Evolutionary conservation across 257 asterid genomes (phyloP), one percentile per base, ranked within the genome.

Genomic region (Paraleonurus japonicus): DNA sequence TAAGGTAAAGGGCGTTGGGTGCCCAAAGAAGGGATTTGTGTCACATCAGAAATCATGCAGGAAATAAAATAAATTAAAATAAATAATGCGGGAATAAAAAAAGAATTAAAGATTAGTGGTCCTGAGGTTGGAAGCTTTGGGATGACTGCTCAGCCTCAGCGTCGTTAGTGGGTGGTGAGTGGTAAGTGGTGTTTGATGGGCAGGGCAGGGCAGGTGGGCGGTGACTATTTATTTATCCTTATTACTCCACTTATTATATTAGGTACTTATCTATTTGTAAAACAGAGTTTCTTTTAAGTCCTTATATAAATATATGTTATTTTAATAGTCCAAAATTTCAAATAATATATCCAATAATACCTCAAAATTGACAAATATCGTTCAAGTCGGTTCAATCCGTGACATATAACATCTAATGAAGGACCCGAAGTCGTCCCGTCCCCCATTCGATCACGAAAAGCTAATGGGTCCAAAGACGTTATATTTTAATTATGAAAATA

Each of bases 131-230:
- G 79, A 67, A 67, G 73, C 41, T 66, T 55, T 55, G 53, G n/a
- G 51, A 55, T 35, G 67, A 74, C 41, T 74, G 78, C 65, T 47
- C 41, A 33, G 8, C 41, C 65, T 47, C 41, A 33, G 8, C 41
- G 41, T 41, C 50, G 50, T 41, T 5, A 45, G 75, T 48, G 51
- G 63, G 41, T 69, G 65, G 72, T 62, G 70, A 47, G 73, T 74
- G 45, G 77, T 51, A 71, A 32, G 69, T 59, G 72, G 65, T 58
- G 64, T 37, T 27, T 55, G 65, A 65, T 71, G 74, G 69, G 77
- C 74, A 77, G 81, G 66, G 65, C 58, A 65, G 74, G 69, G 77
- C 74, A 77, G 81, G 66, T 71, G 81, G 81, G 61, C 81, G 77
- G 81, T 59, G 70, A 17, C 53, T 22, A 4, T 48, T 67, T 76